Base-by-base conservation (phyloP, 352 stramenopile genomes). In the Pythium brassicae region DNA sequence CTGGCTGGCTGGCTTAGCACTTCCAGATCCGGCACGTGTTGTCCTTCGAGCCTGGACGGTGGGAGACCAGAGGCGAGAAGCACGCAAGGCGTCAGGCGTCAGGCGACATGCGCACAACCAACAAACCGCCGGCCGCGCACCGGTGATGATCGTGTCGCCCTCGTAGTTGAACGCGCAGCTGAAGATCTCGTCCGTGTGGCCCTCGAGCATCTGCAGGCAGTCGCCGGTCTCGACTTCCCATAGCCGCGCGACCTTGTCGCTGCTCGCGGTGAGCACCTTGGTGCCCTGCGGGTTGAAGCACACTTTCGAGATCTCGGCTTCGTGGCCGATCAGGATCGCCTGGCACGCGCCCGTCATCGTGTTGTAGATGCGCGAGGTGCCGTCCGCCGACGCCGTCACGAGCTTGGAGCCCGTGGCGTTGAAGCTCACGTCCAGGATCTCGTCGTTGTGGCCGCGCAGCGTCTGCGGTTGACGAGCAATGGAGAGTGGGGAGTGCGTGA, bases 111-210 rank as follows among this genome's bases (percentile, higher is more conserved):
- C n/a, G n/a, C n/a, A n/a, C n/a, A n/a, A n/a, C n/a, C n/a, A n/a
- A n/a, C n/a, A n/a, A n/a, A n/a, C n/a, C n/a, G n/a, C n/a, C n/a
- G n/a, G n/a, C n/a, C n/a, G n/a, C n/a, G 87, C 53, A 98, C 93
- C 93, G 61, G 92, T 98, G 62, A 98, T 98, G 62, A 98, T 96
- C n/a, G 92, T 98, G 69, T 98, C 91, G 20, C 94, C 94, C 68
- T 97, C 86, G 65, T 98, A 98, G 74, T 98, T 98, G 81, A 98
- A 98, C 29, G 92, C 92, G 55, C 92, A 98, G 65, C 79, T 96
- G 66, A 98, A 98, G 70, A 98, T 98, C 62, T 98, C 93, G 63
- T 98, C 92, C n/a, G 90, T 98, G 79, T 98, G 94, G 22, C 95
- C 95, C 57, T 98, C 94, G 15, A 98, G 86, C 68, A 98, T 95